phyloP scores from a whole-genome alignment of 2,329 filamentous ascomycete species.

The Epichloe scottii region DNA sequence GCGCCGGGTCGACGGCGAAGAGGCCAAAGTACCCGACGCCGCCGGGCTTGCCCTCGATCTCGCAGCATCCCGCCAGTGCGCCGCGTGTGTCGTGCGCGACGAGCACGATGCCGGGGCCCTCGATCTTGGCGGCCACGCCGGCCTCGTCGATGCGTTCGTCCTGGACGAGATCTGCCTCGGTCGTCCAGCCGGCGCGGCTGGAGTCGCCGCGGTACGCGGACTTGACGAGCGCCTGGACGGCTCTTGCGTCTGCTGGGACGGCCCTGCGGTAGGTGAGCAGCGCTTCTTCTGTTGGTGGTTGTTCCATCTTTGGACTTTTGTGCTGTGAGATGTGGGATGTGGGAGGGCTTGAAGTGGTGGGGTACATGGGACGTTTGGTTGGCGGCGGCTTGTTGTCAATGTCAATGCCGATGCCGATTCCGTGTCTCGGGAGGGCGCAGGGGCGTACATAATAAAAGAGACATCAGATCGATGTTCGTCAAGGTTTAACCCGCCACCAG shows the following conservation, averaged over 20 bases:
- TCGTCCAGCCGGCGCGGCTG: slow-evolving; percentile 32
- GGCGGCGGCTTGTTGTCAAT: too few relatives aligned
- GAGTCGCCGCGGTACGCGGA: slow-evolving; percentile 31
- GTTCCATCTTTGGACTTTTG: background rate
- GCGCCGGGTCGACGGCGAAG: slow-evolving; percentile 31
- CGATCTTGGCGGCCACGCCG: slow-evolving; percentile 27
- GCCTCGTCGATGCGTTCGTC: slow-evolving; percentile 29
- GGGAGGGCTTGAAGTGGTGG: too few relatives aligned
- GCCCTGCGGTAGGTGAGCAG: slow-evolving; percentile 26
- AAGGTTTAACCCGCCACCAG: too few relatives aligned
- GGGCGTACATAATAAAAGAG: too few relatives aligned
- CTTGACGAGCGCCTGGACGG: slow-evolving; percentile 26
- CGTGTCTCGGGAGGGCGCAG: too few relatives aligned
- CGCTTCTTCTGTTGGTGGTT: background rate
- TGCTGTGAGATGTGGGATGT: too few relatives aligned
- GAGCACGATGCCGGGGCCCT: slow-evolving; percentile 24
- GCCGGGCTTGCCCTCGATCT: slow-evolving; percentile 20
- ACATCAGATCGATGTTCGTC: too few relatives aligned
- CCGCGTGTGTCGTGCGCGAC: slow-evolving; percentile 19
- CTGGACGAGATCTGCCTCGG: slow-evolving; percentile 30
- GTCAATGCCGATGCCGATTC: too few relatives aligned
- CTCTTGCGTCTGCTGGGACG: slow-evolving; percentile 17
- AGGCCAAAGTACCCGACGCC: slow-evolving; percentile 31
- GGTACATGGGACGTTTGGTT: too few relatives aligned
- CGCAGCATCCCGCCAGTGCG: slow-evolving; percentile 30